Evolutionary conservation across 345 rosid species (phyloP).

Genomic region (Sisymbrium altissimum): DNA sequence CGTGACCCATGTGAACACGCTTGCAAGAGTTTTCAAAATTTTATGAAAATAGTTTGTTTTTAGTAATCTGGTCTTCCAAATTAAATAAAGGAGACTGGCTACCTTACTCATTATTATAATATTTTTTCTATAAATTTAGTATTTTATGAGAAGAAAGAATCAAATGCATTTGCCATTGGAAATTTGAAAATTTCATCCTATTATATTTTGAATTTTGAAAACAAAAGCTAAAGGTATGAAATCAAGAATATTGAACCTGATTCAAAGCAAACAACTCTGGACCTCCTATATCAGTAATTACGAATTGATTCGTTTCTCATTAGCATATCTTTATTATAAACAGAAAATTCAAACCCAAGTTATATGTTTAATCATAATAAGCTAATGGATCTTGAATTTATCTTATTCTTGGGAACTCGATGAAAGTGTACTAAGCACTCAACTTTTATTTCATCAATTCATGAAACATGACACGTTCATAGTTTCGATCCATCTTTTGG

Average conservation of each 20-base stretch:
- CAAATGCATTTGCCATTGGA: constrained; percentile 1
- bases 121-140: not conserved
- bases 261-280: constrained; percentile 26
- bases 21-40: not conserved
- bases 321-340: not conserved
- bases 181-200: not conserved
- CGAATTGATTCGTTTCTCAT: constrained; percentile 6
- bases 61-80: not conserved
- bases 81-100: not conserved
- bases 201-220: not conserved
- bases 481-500: not conserved
- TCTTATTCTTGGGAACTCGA: constrained; percentile 2
- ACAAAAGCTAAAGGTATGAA: constrained; percentile 11
- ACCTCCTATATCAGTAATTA: constrained; percentile 1
- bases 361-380: not conserved
- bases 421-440: not conserved
- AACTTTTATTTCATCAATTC: constrained; percentile 15
- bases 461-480: constrained; percentile 1
- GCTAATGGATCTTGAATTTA: not conserved
- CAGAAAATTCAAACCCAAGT: not conserved
- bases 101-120: not conserved
- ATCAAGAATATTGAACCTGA: constrained; percentile 18
- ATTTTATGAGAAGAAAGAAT: not conserved
- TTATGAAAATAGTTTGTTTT: not conserved
- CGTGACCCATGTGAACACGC: constrained; percentile 28